These are phyloP conservation scores for Camelina sativa DNA, from an alignment of 345 rosid genomes.

Conservation along the genomic window DNA sequence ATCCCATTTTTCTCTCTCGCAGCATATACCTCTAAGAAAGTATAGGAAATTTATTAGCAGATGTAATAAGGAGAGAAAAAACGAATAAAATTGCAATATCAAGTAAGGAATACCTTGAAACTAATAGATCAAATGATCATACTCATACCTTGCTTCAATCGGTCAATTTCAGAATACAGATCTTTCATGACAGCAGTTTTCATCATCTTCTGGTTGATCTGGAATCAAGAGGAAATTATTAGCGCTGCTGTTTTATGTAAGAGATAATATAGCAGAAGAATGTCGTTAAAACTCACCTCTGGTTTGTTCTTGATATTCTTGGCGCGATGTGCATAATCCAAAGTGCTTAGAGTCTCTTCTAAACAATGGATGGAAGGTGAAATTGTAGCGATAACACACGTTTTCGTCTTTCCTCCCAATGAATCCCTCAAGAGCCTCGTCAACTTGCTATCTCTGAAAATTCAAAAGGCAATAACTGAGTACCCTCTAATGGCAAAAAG, in stretches of 20 bases:
- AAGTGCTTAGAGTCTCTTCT: slow-evolving; percentile 98
- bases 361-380: slow-evolving; percentile 90
- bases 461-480: slow-evolving; percentile 35
- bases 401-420: slow-evolving; percentile 97
- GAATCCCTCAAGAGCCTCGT: slow-evolving; percentile 98
- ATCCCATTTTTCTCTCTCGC: slow-evolving; percentile 48
- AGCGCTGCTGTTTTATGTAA: slow-evolving; percentile 18
- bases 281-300: slow-evolving; percentile 59
- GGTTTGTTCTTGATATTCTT: slow-evolving; percentile 99
- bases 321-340: slow-evolving; percentile 99
- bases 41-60: not conserved
- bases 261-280: slow-evolving; percentile 19
- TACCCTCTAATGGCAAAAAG: slow-evolving; percentile 3
- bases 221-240: slow-evolving; percentile 35
- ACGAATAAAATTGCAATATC: not conserved
- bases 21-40: slow-evolving; percentile 47
- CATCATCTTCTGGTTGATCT: slow-evolving; percentile 99
- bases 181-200: slow-evolving; percentile 97
- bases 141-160: slow-evolving; percentile 86
- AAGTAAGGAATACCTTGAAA: slow-evolving; percentile 14
- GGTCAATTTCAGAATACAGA: slow-evolving; percentile 95
- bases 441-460: slow-evolving; percentile 90
- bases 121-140: not conserved
- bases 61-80: not conserved
- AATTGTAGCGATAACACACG: slow-evolving; percentile 97